These are phyloP conservation scores for Syncephalis plumigaleata DNA, from an alignment of 371 early-diverging fungal species.

Conservation along the genomic window DNA sequence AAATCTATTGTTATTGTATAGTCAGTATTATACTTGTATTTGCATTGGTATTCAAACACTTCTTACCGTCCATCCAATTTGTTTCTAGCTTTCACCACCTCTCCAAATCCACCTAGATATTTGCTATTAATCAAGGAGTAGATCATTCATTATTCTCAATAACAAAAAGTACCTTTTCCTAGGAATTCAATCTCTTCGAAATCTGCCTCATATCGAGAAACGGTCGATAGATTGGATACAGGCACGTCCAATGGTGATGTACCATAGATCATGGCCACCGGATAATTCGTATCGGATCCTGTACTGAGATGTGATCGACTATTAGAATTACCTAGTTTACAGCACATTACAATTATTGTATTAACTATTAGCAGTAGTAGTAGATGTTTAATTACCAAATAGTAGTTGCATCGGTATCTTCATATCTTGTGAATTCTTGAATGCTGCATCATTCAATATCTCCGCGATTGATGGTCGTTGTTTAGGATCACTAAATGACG, in stretches of 20 bases:
- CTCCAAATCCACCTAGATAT: conserved; percentile 60
- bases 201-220: conserved; percentile 64
- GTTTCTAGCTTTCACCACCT: conserved; percentile 85
- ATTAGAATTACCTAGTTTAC: not conserved
- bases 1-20: not conserved
- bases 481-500: conserved; percentile 24
- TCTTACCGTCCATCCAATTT: conserved; percentile 12
- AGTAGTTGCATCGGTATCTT: conserved; percentile 5
- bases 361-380: conserved; percentile 1
- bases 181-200: conserved; percentile 88
- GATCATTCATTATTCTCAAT: conserved; percentile 1
- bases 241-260: not conserved
- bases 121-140: too few species aligned
- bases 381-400: not conserved
- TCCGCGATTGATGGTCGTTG: conserved; percentile 49
- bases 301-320: not conserved
- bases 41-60: not conserved
- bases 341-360: not conserved
- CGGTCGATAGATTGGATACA: conserved; percentile 4
- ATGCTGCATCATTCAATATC: conserved; percentile 43
- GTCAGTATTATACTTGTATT: not conserved
- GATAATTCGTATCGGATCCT: not conserved
- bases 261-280: not conserved
- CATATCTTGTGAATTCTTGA: conserved; percentile 12
- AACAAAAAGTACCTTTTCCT: conserved; percentile 67